A percentile compares a stretch with the other conserved stretches of the same genome.
phyloP scores from a whole-genome alignment of 345 rosid genomes.

The Brassica napus region Da-Ae NC_063443.1:19296501-19297000 shows the following conservation, averaged over 20 bases:
- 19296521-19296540: conserved; percentile 34
- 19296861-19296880: not conserved
- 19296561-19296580: conserved; percentile 33
- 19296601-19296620: conserved; percentile 12
- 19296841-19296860: not conserved
- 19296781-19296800: not conserved
- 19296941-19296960: not conserved
- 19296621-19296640: conserved; percentile 18
- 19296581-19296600: no score
- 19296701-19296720: not conserved
- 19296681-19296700: not conserved
- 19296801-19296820: not conserved
- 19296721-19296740: not conserved
- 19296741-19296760: not conserved
- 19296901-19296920: not conserved
- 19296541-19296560: conserved; percentile 35
- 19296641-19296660: not conserved
- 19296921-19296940: not conserved
- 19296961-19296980: not conserved
- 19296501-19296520: conserved; percentile 22
- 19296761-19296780: not conserved
- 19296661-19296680: not conserved
- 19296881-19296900: not conserved
- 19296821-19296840: not conserved
- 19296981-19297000: not conserved